Evolutionary conservation across 352 stramenopile species (phyloP), one percentile per base, ranked within the genome.

Genomic region (Phytophthora brassicae): DNA sequence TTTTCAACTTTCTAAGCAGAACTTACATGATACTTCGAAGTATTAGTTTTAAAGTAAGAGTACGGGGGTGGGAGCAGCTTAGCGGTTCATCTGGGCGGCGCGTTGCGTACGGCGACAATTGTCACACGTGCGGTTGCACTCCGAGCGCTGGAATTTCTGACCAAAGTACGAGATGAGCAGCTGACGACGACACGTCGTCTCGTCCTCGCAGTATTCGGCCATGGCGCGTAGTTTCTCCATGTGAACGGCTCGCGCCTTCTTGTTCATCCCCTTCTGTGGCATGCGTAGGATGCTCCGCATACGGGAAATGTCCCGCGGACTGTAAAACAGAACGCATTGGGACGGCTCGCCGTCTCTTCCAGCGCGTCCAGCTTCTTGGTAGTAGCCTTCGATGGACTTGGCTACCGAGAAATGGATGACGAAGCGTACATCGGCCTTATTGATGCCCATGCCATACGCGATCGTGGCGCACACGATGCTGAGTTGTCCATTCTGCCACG

Each of bases 361-460:
- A 2, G 93, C 97, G 20, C 97, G 84, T 2, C 97, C 97, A 4
- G 89, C 93, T 74, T 99, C 96, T 73, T 99, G 97, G 77, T 98
- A 99, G 75, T 99, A 99, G 6, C 90, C 96, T 75, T 99, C 97
- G 38, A 99, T 84, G 46, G 88, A 97, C 72, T 94, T 94, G 63
- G 86, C 84, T 47, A 96, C 71, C 26, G 84, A 92, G 59, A 96
- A 97, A 77, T 98, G 92, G 56, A 98, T 83, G 19, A 98, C 92
- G 52, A 93, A 98, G 16, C 90, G 89, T 56, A 98, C 91, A 63
- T 98, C 86, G 23, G 91, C 82, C 66, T 98, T 98, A 76, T 98
- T 96, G 68, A 98, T 98, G 29, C 95, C 95, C 73, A 98, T 90
- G 29, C 95, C 95, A 68, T 98, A 99, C 12, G 94, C 94, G 68